A percentile compares a stretch with the other conserved stretches of the same genome.
Evolutionary conservation across 179 eudicot species (phyloP).

Genomic region (Nepenthes alata): DNA sequence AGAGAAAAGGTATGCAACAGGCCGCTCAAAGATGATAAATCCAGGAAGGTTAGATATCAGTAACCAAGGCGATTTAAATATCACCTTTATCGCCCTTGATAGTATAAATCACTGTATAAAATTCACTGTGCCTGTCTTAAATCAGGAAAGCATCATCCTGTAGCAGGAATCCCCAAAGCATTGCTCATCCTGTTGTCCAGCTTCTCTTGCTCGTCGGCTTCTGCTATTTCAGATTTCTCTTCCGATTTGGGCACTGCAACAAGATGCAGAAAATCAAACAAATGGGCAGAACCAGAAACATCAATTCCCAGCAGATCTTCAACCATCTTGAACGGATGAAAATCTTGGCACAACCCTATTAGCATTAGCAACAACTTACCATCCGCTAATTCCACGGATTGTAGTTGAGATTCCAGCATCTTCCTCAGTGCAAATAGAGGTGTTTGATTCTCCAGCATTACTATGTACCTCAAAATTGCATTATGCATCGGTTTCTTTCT

Average conservation of each 20-base stretch:
- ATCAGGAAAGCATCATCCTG: constrained; percentile 4
- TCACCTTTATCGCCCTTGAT: constrained; percentile 15
- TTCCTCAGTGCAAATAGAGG: constrained; percentile 37
- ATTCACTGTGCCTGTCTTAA: constrained; percentile 2
- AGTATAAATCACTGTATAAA: constrained; percentile 7
- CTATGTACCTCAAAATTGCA: constrained; percentile 35
- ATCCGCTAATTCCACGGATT: constrained; percentile 16
- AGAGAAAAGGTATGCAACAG: constrained; percentile 12
- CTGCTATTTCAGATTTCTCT: constrained; percentile 9
- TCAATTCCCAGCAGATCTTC: constrained; percentile 6
- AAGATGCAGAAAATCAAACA: constrained; percentile 35
- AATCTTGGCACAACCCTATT: constrained; percentile 19
- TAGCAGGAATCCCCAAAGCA: background rate
- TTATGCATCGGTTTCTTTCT: constrained; percentile 24
- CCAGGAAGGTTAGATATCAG: constrained; percentile 37
- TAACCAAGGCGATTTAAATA: constrained; percentile 30
- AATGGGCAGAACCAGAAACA: constrained; percentile 19
- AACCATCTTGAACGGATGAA: constrained; percentile 24
- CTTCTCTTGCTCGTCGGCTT: constrained; percentile 9
- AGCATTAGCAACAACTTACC: constrained; percentile 9
- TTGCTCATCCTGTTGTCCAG: constrained; percentile 4
- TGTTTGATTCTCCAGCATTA: constrained; percentile 64
- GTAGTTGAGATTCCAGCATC: constrained; percentile 14
- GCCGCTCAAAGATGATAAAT: constrained; percentile 21
- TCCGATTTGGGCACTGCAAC: constrained; percentile 22